These are phyloP conservation scores for Jatropha podagrica DNA, from an alignment of 441 rosid genomes.

Conservation along the genomic window DNA sequence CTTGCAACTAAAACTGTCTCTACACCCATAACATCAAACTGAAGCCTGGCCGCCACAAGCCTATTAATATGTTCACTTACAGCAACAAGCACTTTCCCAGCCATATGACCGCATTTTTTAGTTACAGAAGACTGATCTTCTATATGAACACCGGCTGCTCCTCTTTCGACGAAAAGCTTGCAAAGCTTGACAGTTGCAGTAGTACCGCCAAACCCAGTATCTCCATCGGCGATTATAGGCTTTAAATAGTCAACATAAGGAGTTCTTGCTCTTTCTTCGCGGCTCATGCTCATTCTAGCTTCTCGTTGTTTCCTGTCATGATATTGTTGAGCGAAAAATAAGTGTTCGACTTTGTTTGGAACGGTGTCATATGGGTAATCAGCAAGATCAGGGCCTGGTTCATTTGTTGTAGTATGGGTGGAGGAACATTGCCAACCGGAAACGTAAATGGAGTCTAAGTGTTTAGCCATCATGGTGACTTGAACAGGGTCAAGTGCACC, in stretches of 20 bases:
- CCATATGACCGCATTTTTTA: constrained; percentile 96
- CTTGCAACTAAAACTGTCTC: constrained; percentile 91
- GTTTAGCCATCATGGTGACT: constrained; percentile 93
- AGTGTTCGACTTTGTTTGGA: constrained; percentile 90
- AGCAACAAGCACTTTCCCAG: constrained; percentile 90
- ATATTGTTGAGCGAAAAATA: constrained; percentile 85
- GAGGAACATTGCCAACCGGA: constrained; percentile 99
- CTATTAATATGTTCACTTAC: constrained; percentile 84
- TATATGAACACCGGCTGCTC: constrained; percentile 91
- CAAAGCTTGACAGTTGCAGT: constrained; percentile 93
- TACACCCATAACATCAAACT: constrained; percentile 89
- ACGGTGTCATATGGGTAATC: constrained; percentile 94
- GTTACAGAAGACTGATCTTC: constrained; percentile 96
- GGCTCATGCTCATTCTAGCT: constrained; percentile 83
- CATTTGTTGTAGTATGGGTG: constrained; percentile 81
- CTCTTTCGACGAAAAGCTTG: constrained; percentile 90
- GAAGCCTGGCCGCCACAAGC: constrained; percentile 90
- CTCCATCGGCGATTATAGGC: constrained; percentile 97
- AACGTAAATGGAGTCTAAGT: constrained; percentile 79
- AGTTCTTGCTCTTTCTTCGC: constrained; percentile 80
- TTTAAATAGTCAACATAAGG: constrained; percentile 79
- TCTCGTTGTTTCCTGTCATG: constrained; percentile 93
- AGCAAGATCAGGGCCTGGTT: constrained; percentile 95
- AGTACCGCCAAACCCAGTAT: constrained; percentile 89
- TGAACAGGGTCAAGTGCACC: constrained; percentile 94